Conservation (phyloP, 202 grass and related monocot species). For the Hordeum pubiflorum region DNA sequence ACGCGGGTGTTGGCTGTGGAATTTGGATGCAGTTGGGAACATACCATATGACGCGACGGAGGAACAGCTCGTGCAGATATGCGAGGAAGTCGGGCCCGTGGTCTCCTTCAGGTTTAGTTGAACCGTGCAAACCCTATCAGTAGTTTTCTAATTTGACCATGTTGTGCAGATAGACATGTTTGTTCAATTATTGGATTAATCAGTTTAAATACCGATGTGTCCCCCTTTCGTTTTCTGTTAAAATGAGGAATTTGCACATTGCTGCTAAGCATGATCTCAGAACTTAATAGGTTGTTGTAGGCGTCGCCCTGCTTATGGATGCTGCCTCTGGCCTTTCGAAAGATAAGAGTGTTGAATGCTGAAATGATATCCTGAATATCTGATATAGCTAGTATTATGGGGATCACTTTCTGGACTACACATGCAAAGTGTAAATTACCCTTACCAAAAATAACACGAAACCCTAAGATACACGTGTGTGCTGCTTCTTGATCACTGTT, state of each 20-base stretch:
- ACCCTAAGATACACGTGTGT: background rate
- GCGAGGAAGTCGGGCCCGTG: conserved; percentile 88
- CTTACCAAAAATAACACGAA: background rate
- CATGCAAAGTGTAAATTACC: background rate
- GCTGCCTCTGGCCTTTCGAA: background rate
- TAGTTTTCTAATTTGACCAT: background rate
- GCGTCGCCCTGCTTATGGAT: background rate
- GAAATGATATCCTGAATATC: background rate
- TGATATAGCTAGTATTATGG: background rate
- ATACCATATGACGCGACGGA: conserved; percentile 92
- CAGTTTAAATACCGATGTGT: background rate
- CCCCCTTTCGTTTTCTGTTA: background rate
- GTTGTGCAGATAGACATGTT: background rate
- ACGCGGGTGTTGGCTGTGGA: background rate
- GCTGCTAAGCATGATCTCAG: background rate
- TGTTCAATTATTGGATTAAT: background rate
- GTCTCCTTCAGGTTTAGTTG: conserved; percentile 86
- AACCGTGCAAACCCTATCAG: background rate
- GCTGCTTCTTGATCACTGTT: background rate
- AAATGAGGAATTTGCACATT: background rate
- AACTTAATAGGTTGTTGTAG: background rate
- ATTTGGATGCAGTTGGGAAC: conserved; percentile 72
- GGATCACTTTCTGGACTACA: background rate
- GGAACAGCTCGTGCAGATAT: conserved; percentile 88
- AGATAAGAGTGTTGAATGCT: background rate